A percentile compares a stretch with the other conserved stretches of the same genome.
These are phyloP conservation scores for Tulasnella sp. DNA, from an alignment of 768 basidiomycete species.

Conservation along the genomic window DNA sequence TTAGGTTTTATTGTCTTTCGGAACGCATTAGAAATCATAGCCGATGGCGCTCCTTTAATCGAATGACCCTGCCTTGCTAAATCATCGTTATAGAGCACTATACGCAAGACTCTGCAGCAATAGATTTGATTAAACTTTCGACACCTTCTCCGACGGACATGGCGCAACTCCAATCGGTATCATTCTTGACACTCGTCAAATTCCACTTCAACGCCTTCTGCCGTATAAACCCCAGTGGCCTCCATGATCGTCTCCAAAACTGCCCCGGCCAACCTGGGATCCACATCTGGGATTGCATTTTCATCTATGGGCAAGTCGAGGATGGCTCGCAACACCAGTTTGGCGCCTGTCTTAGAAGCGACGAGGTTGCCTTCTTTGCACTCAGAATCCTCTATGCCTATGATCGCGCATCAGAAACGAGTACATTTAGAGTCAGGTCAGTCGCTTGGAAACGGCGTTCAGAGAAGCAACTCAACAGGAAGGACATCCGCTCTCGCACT, in stretches of 20 bases:
- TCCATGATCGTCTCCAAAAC: slow-evolving; percentile 34
- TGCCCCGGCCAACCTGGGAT: slow-evolving; percentile 8
- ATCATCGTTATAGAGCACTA: no score
- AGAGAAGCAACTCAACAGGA: slow-evolving; percentile 37
- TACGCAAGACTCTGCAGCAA: no score
- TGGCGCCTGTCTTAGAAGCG: slow-evolving; percentile 64
- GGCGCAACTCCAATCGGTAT: no score
- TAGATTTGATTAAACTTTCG: no score
- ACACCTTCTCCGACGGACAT: no score
- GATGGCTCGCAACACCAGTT: slow-evolving; percentile 51
- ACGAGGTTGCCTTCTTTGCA: slow-evolving; percentile 70
- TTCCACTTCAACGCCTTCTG: slow-evolving; percentile 41
- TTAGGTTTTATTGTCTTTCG: not conserved
- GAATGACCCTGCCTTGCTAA: no score
- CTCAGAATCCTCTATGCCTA: slow-evolving; percentile 54
- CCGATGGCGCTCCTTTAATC: no score
- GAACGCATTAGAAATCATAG: no score
- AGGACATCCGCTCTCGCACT: slow-evolving; percentile 59
- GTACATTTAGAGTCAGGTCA: not conserved
- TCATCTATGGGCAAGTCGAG: slow-evolving; percentile 37
- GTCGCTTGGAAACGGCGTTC: not conserved
- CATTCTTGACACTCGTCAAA: not conserved
- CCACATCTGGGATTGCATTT: slow-evolving; percentile 27
- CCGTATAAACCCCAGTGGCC: slow-evolving; percentile 38
- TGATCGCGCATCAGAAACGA: not conserved